Evolutionary conservation across 345 rosid species (phyloP), one percentile per base, ranked within the genome.

Genomic region (Linum tenue): DNA sequence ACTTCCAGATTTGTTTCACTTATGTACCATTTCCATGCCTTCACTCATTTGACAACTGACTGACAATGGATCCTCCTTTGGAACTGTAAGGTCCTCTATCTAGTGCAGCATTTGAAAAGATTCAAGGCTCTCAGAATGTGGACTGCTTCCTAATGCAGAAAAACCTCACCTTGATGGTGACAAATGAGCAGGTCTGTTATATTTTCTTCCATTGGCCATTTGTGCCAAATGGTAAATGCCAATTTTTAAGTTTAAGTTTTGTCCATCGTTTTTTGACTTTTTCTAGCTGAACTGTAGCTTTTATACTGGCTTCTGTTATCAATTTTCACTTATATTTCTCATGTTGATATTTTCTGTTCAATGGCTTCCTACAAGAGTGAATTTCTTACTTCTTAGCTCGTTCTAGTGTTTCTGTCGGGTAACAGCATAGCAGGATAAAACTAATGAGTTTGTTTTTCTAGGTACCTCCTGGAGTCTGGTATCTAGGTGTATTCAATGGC

Each of bases 401-500:
- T 17, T 35, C 37, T 59, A 38, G 48, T n/a, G 55, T 43, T 48
- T 57, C 10, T 64, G 16, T 58, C 37, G 62, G 31, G 38, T 57
- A 55, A 59, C 43, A 37, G 31, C 51, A 39, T 38, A 9, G 38
- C 60, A 60, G 53, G 38, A 38, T 40, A 69, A 55, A 60, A 48
- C 67, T 75, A 37, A 57, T 42, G 40, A 55, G 16, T 11, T 15
- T 74, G 9, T 67, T 78, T 35, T 72, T 71, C 31, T 83, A 92
- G 97, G 83, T 90, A 78, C 77, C 90, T 67, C 81, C 96, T 7
- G 94, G 98, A 72, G 87, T 81, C 69, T 88, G 89, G 89, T 92
- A 88, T 72, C 76, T 90, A 62, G 97, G 97, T 68, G 87, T 90
- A 75, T 92, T 92, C 70, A 92, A 92, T 37, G 98, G 98, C 48